Conservation (phyloP, 805 yeast species). For the Kurtzmaniella fragi region DNA sequence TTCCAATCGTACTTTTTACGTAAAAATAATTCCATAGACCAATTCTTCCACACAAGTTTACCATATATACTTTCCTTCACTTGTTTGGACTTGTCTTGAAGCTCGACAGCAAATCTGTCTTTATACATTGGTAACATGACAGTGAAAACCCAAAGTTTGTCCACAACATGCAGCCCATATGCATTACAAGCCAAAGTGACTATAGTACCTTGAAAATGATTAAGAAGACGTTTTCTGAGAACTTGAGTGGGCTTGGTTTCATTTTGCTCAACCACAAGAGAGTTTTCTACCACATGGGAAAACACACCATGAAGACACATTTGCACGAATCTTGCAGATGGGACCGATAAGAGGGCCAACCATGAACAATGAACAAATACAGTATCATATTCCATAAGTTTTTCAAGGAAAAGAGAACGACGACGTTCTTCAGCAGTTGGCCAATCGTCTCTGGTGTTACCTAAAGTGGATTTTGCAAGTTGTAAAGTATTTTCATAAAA, state of each 20-base stretch:
- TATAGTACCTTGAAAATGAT: slow-evolving; percentile 50
- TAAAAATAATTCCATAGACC: slow-evolving; percentile 77
- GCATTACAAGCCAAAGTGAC: slow-evolving; percentile 73
- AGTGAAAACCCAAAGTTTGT: slow-evolving; percentile 77
- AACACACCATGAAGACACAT: slow-evolving; percentile 89
- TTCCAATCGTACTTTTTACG: slow-evolving; percentile 86
- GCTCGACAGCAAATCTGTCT: slow-evolving; percentile 74
- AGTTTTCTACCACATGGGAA: slow-evolving; percentile 77
- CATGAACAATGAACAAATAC: slow-evolving; percentile 53
- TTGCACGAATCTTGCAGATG: slow-evolving; percentile 56
- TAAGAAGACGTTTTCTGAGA: slow-evolving; percentile 63
- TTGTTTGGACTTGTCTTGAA: slow-evolving; percentile 52
- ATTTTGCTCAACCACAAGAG: slow-evolving; percentile 39
- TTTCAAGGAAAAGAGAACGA: slow-evolving; percentile 68
- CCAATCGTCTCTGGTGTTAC: slow-evolving; percentile 83
- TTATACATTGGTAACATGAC: slow-evolving; percentile 74
- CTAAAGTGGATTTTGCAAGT: slow-evolving; percentile 66
- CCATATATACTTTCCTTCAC: slow-evolving; percentile 89
- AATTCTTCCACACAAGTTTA: slow-evolving; percentile 89
- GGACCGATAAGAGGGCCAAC: slow-evolving; percentile 55
- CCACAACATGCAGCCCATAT: slow-evolving; percentile 88
- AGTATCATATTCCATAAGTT: slow-evolving; percentile 63
- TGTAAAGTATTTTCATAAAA: slow-evolving; percentile 66
- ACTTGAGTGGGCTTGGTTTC: slow-evolving; percentile 44
- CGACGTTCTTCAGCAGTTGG: slow-evolving; percentile 88